Percentiles rank a stretch among this genome's conserved stretches.
Evolutionary conservation across 2,329 filamentous ascomycete genomes (phyloP).

Genomic region (Hymenoscyphus repandus): DNA sequence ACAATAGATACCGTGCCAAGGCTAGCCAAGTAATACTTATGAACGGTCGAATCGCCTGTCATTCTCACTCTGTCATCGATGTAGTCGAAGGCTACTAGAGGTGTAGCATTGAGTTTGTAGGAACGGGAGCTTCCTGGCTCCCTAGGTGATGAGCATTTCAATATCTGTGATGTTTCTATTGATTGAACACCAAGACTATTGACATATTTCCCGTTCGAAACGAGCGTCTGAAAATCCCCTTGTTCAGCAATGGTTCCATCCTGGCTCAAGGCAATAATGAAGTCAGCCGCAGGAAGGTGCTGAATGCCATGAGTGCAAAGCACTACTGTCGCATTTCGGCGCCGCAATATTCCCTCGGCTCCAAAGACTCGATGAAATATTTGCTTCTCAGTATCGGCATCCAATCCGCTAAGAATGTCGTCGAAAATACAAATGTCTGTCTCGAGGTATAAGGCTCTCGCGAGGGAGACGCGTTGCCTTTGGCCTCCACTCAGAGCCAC

Average conservation of each 20-base stretch:
- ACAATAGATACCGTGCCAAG: slow-evolving; percentile 2
- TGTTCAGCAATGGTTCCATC: slow-evolving; percentile 34
- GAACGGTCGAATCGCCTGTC: slow-evolving; percentile 18
- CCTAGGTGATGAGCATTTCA: background rate
- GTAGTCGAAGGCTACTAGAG: background rate
- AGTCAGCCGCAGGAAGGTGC: slow-evolving; percentile 33
- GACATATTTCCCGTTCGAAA: slow-evolving; percentile 17
- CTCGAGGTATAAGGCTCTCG: slow-evolving; percentile 16
- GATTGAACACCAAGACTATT: slow-evolving; percentile 30
- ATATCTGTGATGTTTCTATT: background rate
- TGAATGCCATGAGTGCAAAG: slow-evolving; percentile 30
- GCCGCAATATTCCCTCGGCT: slow-evolving; percentile 9
- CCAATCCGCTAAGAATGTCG: slow-evolving; percentile 24
- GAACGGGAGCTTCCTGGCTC: background rate
- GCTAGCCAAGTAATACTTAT: slow-evolving; percentile 18
- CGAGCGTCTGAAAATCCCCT: slow-evolving; percentile 30
- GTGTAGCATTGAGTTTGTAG: too few relatives aligned
- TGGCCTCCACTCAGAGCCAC: slow-evolving; percentile 17
- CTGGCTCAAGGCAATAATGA: slow-evolving; percentile 34
- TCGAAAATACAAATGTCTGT: slow-evolving; percentile 17
- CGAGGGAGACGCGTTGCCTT: slow-evolving; percentile 28
- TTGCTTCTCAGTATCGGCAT: slow-evolving; percentile 19
- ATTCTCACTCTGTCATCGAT: background rate
- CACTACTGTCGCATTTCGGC: slow-evolving; percentile 31
- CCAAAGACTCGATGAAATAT: slow-evolving; percentile 17